Conservation (phyloP, 257 asterid species). For the Penstemon newberryi region DNA sequence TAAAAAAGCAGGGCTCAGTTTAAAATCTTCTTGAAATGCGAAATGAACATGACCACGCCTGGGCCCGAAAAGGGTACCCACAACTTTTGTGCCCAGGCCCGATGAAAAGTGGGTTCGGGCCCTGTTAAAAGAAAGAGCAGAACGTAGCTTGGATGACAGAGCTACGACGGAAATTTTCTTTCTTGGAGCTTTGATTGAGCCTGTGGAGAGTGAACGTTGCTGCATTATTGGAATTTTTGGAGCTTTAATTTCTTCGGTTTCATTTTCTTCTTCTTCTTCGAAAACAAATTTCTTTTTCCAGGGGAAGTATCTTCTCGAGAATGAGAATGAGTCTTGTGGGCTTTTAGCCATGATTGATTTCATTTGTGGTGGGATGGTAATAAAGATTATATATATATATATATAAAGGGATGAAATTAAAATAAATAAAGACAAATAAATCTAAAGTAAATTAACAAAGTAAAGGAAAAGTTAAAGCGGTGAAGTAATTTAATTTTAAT, state of each 20-base stretch:
- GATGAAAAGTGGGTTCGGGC: constrained; percentile 39
- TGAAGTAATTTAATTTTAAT: constrained; percentile 18
- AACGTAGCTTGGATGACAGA: constrained; percentile 38
- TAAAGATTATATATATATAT: background rate
- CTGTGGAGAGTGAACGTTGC: background rate
- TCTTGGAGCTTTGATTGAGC: constrained; percentile 34
- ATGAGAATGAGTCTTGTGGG: constrained; percentile 75
- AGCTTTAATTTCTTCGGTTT: no score
- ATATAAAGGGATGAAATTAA: background rate
- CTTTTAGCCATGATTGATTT: constrained; percentile 61
- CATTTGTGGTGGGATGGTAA: constrained; percentile 34
- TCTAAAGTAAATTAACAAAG: background rate
- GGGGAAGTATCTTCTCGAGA: constrained; percentile 80
- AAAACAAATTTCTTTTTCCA: constrained; percentile 58
- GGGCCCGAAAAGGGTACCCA: constrained; percentile 83
- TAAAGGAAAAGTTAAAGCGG: background rate
- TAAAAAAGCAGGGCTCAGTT: constrained; percentile 53
- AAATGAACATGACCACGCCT: constrained; percentile 79
- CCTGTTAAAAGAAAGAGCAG: constrained; percentile 46
- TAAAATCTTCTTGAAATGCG: constrained; percentile 76
- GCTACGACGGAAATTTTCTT: constrained; percentile 40
- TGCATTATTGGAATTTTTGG: constrained; percentile 18
- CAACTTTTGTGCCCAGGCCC: constrained; percentile 59
- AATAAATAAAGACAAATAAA: constrained; percentile 8
- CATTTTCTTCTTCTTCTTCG: constrained; percentile 31